Evolutionary conservation across 2,329 filamentous ascomycete genomes (phyloP), one percentile per base, ranked within the genome.

Genomic region (Sporothrix phasma): DNA sequence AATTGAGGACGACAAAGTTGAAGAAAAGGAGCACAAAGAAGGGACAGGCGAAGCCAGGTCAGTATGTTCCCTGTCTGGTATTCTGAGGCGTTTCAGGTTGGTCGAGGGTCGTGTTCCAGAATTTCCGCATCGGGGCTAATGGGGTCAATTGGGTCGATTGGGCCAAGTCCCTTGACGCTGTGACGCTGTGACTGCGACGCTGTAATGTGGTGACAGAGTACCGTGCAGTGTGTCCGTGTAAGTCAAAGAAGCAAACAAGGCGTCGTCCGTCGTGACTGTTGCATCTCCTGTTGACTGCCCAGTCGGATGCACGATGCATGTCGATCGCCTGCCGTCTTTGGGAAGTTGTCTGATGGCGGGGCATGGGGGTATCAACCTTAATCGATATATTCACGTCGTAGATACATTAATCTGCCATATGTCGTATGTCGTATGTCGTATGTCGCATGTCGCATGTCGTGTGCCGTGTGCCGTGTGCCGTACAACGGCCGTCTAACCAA

Each of bases 31-130:
- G 29, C n/a, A 10, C 31, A 26, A 51, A 51, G 31, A 46, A 24
- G n/a, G n/a, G 47, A 22, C 34, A 11, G 34, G 34, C 7, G 10
- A 37, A 37, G 34, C 11, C 11, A 10, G 15, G 15, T 10, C 34
- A 15, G 22, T 31, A 31, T 61, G 39, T 22, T 43, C 47, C 17
- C 39, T 29, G n/a, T 43, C 13, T 13, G 34, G 10, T n/a, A 13
- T 56, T 58, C 54, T 58, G 37, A 41, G 54, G 54, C 54, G 54
- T 58, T 58, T 58, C 54, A 58, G 22, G 37, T 58, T 58, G 54
- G 51, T 56, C 51, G 51, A 56, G 51, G 51, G 51, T 54, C 31
- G 51, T 39, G 51, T 56, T 56, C 34, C 51, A 47, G 45, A 47
- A n/a, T 46, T 46, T 8, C 41, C 6, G 43, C n/a, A 13, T 47